Base-by-base conservation (phyloP, 148 eudicot genomes). In the Vaccinium vitisidaea region DNA sequence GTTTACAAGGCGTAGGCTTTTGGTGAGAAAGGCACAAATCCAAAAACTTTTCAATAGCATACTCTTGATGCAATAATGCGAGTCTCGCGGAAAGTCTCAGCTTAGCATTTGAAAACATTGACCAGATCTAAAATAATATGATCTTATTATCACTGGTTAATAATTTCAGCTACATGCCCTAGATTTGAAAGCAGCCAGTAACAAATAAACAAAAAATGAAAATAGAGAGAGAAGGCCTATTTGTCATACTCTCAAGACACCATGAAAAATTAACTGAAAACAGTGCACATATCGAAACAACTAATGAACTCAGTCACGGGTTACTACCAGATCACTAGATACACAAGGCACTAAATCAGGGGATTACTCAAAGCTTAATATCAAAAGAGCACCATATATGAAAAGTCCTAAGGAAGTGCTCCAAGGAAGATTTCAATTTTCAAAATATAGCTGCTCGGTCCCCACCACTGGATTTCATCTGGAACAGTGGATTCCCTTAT, bases 391-490 rank as follows among this genome's bases (percentile, higher is more conserved):
- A 71, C 48, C 13, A 36, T 13, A 32, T 71, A 36, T 32, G 14
- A 4, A 71, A 71, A 71, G 19, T 71, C 76, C 13, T 23, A 30
- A 36, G 48, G 16, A 71, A 6, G 48, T 67, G 32, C 36, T 67
- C 73, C 36, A 4, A 67, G 73, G 73, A 67, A 67, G 55, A 11
- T 53, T 30, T 71, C 36, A 30, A 10, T 27, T 53, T 30, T 71
- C 36, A 30, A 10, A 70, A 70, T 13, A 13, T 2, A 71, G 76
- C 76, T 36, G 76, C 48, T 71, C 48, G 8, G 39, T 71, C 76
- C 48, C 48, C 46, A 15, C 76, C 49, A 71, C 76, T 71, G 76
- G 75, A 30, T 71, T 71, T 32, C 75, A 71, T 71, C 6, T 71
- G 46, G 48, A 71, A 71, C 76, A 36, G 76, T 71, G 48, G 10